Conservation (phyloP, 179 eudicot genomes). For the Vitellaria paradoxa region DNA sequence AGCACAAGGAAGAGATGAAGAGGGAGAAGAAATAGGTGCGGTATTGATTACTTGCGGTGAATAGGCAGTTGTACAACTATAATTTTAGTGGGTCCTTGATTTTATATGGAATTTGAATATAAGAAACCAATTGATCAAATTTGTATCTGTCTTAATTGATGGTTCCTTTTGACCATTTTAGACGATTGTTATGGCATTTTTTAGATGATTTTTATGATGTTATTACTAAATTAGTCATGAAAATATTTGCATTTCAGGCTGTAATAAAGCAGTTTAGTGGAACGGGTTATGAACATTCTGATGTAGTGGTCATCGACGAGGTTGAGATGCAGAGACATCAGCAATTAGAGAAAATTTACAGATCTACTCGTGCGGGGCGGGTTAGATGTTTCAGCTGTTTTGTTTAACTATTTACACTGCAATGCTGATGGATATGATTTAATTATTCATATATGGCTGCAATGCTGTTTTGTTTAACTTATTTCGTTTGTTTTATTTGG, state of each 20-base stretch:
- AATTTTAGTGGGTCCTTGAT: background rate
- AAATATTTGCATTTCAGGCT: constrained; percentile 46
- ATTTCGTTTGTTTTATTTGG: background rate
- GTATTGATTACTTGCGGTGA: background rate
- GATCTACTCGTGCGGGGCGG: constrained; percentile 78
- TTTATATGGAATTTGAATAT: background rate
- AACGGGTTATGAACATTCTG: constrained; percentile 83
- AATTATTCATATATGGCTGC: background rate
- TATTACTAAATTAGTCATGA: background rate
- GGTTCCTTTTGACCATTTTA: background rate
- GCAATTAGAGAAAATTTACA: constrained; percentile 77
- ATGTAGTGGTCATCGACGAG: constrained; percentile 80
- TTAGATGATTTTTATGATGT: too few species aligned
- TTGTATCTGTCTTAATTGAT: background rate
- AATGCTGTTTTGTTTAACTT: too few species aligned
- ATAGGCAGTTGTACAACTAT: background rate
- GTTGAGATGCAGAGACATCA: constrained; percentile 83
- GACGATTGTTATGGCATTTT: background rate
- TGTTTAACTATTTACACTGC: background rate
- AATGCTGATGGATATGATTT: background rate
- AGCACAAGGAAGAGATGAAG: background rate
- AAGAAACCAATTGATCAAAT: background rate
- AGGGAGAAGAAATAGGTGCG: background rate
- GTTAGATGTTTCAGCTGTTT: constrained; percentile 27
- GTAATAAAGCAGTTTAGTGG: constrained; percentile 87